Conservation (phyloP, 108 stramenopile species). For the Epithemia pelagica region DNA sequence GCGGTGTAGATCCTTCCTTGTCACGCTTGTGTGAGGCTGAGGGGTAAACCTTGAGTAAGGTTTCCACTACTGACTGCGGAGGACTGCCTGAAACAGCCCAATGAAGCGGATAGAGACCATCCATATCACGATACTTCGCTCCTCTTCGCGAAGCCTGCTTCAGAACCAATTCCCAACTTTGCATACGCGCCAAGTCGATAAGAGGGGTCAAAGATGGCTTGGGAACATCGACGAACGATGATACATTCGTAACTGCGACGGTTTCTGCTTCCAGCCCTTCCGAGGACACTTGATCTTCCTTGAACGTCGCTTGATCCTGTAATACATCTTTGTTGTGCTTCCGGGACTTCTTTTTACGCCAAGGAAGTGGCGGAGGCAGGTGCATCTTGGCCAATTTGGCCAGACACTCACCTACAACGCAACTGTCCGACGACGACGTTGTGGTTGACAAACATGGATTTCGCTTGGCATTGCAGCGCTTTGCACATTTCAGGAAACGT, state of each 20-base stretch:
- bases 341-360: background rate
- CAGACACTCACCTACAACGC: background rate
- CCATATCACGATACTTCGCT: conserved; percentile 13
- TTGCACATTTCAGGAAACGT: conserved; percentile 1
- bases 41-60: conserved; percentile 17
- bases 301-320: background rate
- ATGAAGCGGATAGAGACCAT: conserved; percentile 20
- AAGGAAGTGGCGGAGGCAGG: conserved; percentile 16
- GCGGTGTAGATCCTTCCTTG: conserved; percentile 17
- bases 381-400: conserved; percentile 11
- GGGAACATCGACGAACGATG: background rate
- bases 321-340: background rate
- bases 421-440: background rate
- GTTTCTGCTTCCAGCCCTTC: background rate
- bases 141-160: background rate
- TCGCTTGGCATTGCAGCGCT: background rate
- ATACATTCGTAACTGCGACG: background rate
- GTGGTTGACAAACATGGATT: background rate
- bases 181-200: conserved; percentile 17
- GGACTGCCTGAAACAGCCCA: conserved; percentile 15
- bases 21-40: conserved; percentile 7
- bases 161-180: conserved; percentile 11
- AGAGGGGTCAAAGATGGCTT: background rate
- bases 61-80: conserved; percentile 10
- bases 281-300: background rate